Conservation (phyloP, 306 rosid species). For the Vigna angularis region DNA sequence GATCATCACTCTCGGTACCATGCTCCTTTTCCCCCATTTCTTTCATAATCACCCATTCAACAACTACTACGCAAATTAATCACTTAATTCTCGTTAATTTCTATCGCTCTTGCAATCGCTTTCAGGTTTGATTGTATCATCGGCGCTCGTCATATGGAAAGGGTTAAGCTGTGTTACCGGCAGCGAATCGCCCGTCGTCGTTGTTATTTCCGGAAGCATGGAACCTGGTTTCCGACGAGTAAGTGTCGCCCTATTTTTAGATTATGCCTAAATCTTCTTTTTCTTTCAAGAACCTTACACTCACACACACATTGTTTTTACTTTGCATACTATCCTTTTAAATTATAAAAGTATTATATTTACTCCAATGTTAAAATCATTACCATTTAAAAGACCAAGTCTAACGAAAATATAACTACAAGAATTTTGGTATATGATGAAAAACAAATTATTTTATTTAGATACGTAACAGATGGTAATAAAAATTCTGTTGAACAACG, state of each 20-base stretch:
- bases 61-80: neutral
- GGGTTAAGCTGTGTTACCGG: slow-evolving; percentile 82
- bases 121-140: slow-evolving; percentile 83
- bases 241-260: neutral
- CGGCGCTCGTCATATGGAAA: slow-evolving; percentile 89
- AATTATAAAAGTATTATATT: too few species aligned
- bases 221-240: slow-evolving; percentile 93
- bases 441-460: too few species aligned
- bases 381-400: too few species aligned
- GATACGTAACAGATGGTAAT: too few species aligned
- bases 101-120: neutral
- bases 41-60: neutral
- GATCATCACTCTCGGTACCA: slow-evolving; percentile 63
- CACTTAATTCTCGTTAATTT: neutral
- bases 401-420: too few species aligned
- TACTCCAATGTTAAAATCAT: too few species aligned
- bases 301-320: too few species aligned
- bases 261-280: too few species aligned
- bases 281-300: too few species aligned
- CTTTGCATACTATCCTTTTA: too few species aligned
- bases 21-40: neutral
- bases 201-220: slow-evolving; percentile 97
- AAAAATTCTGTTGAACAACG: too few species aligned
- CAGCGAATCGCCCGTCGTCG: slow-evolving; percentile 90
- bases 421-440: too few species aligned